phyloP scores from a whole-genome alignment of 345 rosid species.

The Bruguiera parviflora region DNA sequence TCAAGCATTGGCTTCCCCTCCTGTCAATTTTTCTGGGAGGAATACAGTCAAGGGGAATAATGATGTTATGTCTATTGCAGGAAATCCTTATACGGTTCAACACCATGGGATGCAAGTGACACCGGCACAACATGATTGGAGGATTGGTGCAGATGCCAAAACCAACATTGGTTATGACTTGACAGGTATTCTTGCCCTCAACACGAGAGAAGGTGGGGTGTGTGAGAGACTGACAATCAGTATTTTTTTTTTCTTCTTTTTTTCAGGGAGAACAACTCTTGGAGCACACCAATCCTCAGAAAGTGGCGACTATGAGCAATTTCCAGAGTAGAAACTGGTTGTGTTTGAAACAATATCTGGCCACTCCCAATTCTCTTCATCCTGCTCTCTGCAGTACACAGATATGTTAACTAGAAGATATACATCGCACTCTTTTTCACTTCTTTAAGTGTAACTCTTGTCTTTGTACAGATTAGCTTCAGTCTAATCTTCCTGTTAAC shows the following conservation, averaged over 20 bases:
- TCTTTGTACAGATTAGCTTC: constrained; percentile 39
- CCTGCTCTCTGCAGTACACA: not conserved
- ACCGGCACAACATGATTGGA: constrained; percentile 52
- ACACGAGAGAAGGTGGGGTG: not conserved
- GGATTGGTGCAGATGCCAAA: constrained; percentile 37
- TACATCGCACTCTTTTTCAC: constrained; percentile 27
- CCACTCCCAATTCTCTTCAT: not conserved
- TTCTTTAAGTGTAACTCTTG: constrained; percentile 32
- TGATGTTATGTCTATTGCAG: constrained; percentile 42
- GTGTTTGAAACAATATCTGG: constrained; percentile 5
- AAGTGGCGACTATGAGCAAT: constrained; percentile 57
- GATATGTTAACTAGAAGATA: constrained; percentile 23
- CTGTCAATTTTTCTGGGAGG: constrained; percentile 45
- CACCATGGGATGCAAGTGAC: constrained; percentile 41
- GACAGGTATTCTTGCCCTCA: constrained; percentile 38
- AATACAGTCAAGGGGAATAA: constrained; percentile 26
- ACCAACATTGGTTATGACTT: constrained; percentile 39
- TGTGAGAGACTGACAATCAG: constrained; percentile 9
- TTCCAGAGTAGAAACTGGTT: constrained; percentile 33
- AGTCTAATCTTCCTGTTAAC: constrained; percentile 14
- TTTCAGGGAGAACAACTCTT: constrained; percentile 23
- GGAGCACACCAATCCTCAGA: constrained; percentile 51
- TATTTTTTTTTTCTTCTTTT: constrained; percentile 17
- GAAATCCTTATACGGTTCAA: constrained; percentile 53
- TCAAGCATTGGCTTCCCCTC: constrained; percentile 44